These are phyloP conservation scores for Apium graveolens DNA, from an alignment of 129 eudicot species.

Conservation along the genomic window DNA sequence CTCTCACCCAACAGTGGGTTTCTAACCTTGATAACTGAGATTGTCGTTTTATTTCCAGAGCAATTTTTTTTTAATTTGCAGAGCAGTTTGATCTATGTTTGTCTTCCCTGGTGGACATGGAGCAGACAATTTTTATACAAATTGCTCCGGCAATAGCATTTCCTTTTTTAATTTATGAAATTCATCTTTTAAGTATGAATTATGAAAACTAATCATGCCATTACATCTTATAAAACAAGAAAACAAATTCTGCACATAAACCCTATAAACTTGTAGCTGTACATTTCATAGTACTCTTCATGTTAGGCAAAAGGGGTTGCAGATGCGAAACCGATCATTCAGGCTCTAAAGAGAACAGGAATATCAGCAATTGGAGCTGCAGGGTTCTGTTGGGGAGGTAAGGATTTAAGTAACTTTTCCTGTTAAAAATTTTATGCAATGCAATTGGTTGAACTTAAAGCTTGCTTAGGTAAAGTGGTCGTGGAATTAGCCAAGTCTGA, in stretches of 20 bases:
- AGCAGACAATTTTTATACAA: no score
- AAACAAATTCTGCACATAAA: not conserved
- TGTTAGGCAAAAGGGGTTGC: conserved; percentile 34
- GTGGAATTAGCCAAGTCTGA: conserved; percentile 29
- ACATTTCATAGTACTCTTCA: not conserved
- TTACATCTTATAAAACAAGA: not conserved
- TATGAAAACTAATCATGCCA: not conserved
- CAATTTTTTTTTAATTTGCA: no score
- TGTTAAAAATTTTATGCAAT: not conserved
- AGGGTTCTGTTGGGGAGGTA: conserved; percentile 63
- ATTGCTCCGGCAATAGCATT: not conserved
- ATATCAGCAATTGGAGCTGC: conserved; percentile 44
- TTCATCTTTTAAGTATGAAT: not conserved
- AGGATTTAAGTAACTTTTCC: not conserved
- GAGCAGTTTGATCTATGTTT: no score
- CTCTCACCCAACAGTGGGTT: conserved; percentile 37
- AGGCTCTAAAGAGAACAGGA: conserved; percentile 41
- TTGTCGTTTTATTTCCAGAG: no score
- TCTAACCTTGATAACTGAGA: not conserved
- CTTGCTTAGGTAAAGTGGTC: conserved; percentile 38
- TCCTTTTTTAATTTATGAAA: not conserved
- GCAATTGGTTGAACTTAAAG: not conserved
- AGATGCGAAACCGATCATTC: conserved; percentile 31
- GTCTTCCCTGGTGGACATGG: not conserved
- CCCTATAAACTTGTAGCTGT: no score